A percentile compares a stretch with the other conserved stretches of the same genome.
These are phyloP conservation scores for Barnettozyma wickerhamii DNA, from an alignment of 805 yeast species.

Conservation along the genomic window DNA sequence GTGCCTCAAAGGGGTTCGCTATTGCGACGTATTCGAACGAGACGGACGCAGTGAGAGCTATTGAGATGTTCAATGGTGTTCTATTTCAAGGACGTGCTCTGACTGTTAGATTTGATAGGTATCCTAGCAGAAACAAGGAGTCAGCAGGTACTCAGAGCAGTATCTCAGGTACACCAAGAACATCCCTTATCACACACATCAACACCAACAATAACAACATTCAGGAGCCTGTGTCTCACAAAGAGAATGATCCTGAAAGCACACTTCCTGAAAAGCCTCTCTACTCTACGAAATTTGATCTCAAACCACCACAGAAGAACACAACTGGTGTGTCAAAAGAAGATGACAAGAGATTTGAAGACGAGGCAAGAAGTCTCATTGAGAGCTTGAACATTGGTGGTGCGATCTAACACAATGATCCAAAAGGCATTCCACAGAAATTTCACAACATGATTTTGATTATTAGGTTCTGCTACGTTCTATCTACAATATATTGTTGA, in stretches of 20 bases:
- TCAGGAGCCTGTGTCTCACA: background rate
- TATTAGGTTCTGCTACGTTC: too few species aligned
- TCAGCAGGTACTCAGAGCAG: too few species aligned
- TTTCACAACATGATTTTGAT: too few species aligned
- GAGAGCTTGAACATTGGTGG: conserved; percentile 14
- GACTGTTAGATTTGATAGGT: conserved; percentile 57
- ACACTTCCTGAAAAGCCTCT: too few species aligned
- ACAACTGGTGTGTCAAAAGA: conserved; percentile 5
- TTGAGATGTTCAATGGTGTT: conserved; percentile 44
- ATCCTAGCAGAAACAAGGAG: conserved; percentile 31
- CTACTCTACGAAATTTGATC: too few species aligned
- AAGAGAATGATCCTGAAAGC: background rate
- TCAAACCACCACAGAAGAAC: too few species aligned
- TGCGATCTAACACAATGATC: background rate
- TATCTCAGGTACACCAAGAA: background rate
- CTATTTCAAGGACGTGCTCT: conserved; percentile 57
- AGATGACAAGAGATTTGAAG: conserved; percentile 20
- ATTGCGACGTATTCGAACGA: conserved; percentile 48
- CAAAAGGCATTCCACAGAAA: too few species aligned
- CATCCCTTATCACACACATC: background rate
- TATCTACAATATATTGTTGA: too few species aligned
- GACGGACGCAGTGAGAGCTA: conserved; percentile 44
- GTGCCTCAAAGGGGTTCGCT: conserved; percentile 57
- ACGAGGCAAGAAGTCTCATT: conserved; percentile 23
- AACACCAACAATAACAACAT: too few species aligned